Base-by-base conservation (phyloP, 805 yeast species). In the Barnettozyma wickerhamii region DNA sequence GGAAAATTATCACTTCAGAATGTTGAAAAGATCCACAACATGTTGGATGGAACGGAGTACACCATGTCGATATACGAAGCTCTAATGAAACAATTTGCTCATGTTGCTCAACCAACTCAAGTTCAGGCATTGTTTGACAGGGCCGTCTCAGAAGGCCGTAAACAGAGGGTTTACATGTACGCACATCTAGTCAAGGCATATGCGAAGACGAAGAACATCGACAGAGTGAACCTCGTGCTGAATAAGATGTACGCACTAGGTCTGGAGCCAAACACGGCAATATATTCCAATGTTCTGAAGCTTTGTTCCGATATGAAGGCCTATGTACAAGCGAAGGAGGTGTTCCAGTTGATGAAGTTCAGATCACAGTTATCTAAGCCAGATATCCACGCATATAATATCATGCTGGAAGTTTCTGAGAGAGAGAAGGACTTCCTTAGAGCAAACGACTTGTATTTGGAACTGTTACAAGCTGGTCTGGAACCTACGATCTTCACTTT, bases 281-380 rank as follows among this genome's bases (percentile, higher is more conserved):
- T 80, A 1, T 79, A 78, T 48, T 71, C 82, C 4, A 75, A 77
- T 30, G 68, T 83, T 6, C 54, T 86, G 31, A 79, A 81, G 45
- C 69, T 85, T 19, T 77, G 83, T 52, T 77, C 79, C 6, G 69
- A 75, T 40, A 54, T 69, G 38, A 64, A 56, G 42, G 74, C 75
- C 40, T 76, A 69, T 45, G 59, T 66, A 14, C 79, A 82, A 46
- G 95, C 95, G 0, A 73, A 75, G 41, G 79, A 79, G 33, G 66
- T 85, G 3, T 93, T 93, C 62, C 88, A 83, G 49, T 77, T 87
- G 46, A 79, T 93, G 89, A 91, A 88, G 56, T 91, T 86, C 58
- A 59, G 83, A 49, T 78, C 93, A 1, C 54, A 68, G 5, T 65
- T 68, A 20, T 77, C 89, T 13, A 72, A 76, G 37, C 96, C 98